A percentile compares a stretch with the other conserved stretches of the same genome.
Conservation (phyloP, 352 stramenopile genomes). For the Peronospora belbahrii region DNA sequence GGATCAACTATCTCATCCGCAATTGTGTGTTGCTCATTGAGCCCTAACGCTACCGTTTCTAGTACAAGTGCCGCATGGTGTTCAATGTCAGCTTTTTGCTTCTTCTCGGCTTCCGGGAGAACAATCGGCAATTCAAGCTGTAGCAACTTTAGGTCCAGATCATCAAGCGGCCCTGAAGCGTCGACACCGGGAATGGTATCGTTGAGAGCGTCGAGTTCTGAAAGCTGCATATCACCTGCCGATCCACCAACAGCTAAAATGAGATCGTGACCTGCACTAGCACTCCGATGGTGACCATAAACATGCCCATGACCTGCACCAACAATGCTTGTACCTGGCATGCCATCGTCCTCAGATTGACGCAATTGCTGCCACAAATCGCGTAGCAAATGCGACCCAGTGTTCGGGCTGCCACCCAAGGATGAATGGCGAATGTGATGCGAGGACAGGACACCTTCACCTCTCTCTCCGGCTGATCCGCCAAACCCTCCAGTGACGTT, state of each 20-base stretch:
- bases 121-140: conserved; percentile 41
- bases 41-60: conserved; percentile 1
- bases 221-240: conserved; percentile 25
- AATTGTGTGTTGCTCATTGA: conserved; percentile 9
- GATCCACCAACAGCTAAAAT: conserved; percentile 12
- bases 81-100: conserved; percentile 7
- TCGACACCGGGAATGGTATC: conserved; percentile 12
- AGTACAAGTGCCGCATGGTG: neutral
- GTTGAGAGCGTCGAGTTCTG: conserved; percentile 32
- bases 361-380: conserved; percentile 76
- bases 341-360: conserved; percentile 48
- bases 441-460: conserved; percentile 8
- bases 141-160: conserved; percentile 56
- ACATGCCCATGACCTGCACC: conserved; percentile 11
- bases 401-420: conserved; percentile 29
- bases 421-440: conserved; percentile 29
- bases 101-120: conserved; percentile 12
- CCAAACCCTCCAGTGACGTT: conserved; percentile 9
- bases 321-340: conserved; percentile 16
- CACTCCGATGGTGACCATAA: conserved; percentile 15
- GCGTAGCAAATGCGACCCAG: conserved; percentile 53
- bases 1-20: conserved; percentile 42
- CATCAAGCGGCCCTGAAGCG: conserved; percentile 31
- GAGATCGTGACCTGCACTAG: conserved; percentile 25
- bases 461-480: conserved; percentile 15